These are phyloP conservation scores for Corylus avellana DNA, from an alignment of 306 rosid species.

Conservation along the genomic window DNA sequence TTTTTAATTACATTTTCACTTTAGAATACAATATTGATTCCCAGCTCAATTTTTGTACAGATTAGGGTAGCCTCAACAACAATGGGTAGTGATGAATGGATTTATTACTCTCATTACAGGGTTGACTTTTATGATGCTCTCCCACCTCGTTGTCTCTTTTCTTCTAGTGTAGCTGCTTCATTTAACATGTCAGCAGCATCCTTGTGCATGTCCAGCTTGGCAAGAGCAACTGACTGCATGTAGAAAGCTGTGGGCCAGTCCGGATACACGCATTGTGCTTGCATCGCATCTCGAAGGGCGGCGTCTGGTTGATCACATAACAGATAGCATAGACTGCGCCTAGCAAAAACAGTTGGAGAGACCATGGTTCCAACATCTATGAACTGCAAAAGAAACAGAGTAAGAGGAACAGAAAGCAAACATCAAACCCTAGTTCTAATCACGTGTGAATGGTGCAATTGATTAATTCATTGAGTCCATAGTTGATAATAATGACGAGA, in stretches of 20 bases:
- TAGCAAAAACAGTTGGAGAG: slow-evolving; percentile 91
- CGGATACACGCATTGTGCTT: slow-evolving; percentile 88
- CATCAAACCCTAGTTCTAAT: background rate
- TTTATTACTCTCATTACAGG: slow-evolving; percentile 14
- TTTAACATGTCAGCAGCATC: slow-evolving; percentile 95
- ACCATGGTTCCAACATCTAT: slow-evolving; percentile 92
- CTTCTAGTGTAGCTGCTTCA: slow-evolving; percentile 89
- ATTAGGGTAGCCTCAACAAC: slow-evolving; percentile 58
- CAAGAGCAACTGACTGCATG: slow-evolving; percentile 98
- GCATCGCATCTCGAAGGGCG: slow-evolving; percentile 98
- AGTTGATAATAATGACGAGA: too few relatives aligned
- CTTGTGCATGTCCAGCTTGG: slow-evolving; percentile 92
- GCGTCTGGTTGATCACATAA: slow-evolving; percentile 89
- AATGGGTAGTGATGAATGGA: slow-evolving; percentile 22
- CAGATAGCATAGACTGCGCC: slow-evolving; percentile 93
- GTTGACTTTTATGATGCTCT: slow-evolving; percentile 49
- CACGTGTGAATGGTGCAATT: too few relatives aligned
- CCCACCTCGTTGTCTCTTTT: slow-evolving; percentile 83
- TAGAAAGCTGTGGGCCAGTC: slow-evolving; percentile 98
- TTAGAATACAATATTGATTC: slow-evolving; percentile 46
- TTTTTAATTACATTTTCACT: slow-evolving; percentile 32
- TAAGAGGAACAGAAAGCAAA: background rate
- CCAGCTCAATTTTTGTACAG: slow-evolving; percentile 83
- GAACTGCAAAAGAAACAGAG: slow-evolving; percentile 53
- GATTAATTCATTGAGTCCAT: too few relatives aligned